These are phyloP conservation scores for Flueggea neowawraea DNA, from an alignment of 441 rosid species.

Conservation along the genomic window DNA sequence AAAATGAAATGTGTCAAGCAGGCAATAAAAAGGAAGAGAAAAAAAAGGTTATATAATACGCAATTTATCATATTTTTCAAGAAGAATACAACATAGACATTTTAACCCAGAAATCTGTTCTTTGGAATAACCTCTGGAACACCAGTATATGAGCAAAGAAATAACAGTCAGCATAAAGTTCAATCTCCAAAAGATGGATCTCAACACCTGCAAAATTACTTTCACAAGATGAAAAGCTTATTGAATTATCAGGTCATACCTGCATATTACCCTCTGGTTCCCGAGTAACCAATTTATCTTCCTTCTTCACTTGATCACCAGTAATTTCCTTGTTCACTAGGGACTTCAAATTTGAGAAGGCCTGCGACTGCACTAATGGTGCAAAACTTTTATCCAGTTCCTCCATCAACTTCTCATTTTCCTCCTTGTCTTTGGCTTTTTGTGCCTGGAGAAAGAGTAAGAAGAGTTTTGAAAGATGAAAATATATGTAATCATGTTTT, in stretches of 20 bases:
- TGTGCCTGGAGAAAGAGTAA: slow-evolving; percentile 51
- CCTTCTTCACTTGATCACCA: slow-evolving; percentile 33
- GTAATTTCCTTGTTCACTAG: slow-evolving; percentile 40
- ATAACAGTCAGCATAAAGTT: too few species aligned
- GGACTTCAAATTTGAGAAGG: slow-evolving; percentile 24
- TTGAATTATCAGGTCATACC: slow-evolving; percentile 32
- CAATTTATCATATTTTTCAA: too few species aligned
- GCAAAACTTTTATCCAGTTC: slow-evolving; percentile 69
- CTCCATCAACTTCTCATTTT: slow-evolving; percentile 71
- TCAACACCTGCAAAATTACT: background rate
- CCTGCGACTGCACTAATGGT: slow-evolving; percentile 41
- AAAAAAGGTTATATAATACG: too few species aligned
- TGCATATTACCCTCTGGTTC: slow-evolving; percentile 23
- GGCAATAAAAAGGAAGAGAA: too few species aligned
- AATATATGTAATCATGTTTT: slow-evolving; percentile 1
- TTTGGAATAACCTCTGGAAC: too few species aligned
- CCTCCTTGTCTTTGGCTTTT: slow-evolving; percentile 84
- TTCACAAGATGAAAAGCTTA: background rate
- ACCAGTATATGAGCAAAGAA: too few species aligned
- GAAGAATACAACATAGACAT: too few species aligned
- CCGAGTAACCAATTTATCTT: slow-evolving; percentile 16
- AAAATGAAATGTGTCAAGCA: too few species aligned
- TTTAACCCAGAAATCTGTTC: too few species aligned
- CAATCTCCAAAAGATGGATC: background rate
- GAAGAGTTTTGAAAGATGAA: slow-evolving; percentile 5